Conservation (phyloP, 2,329 filamentous ascomycete genomes). For the Fusarium acutatum region DNA sequence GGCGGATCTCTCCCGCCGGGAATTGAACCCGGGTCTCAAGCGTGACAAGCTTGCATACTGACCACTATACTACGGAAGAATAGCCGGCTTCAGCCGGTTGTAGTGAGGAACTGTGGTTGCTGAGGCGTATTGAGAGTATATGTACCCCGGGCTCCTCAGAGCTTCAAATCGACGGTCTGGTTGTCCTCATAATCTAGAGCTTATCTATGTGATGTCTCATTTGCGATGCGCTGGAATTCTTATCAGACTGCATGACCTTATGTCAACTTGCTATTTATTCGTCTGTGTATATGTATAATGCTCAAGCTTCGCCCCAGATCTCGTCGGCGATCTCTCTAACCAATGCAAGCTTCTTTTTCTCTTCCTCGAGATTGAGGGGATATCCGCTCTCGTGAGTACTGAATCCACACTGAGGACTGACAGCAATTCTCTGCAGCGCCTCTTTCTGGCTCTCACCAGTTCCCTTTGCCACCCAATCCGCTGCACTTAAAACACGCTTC, state of each 20-base stretch:
- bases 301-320: constrained; percentile 64
- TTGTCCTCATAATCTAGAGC: no score
- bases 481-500: constrained; percentile 65
- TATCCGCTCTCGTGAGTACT: constrained; percentile 80
- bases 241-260: neutral
- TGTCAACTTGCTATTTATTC: neutral
- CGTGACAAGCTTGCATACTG: constrained; percentile 36
- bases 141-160: fast-evolving
- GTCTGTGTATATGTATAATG: neutral
- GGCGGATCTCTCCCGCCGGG: constrained; percentile 40
- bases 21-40: constrained; percentile 40
- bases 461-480: constrained; percentile 75
- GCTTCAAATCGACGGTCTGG: neutral
- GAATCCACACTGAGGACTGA: constrained; percentile 78
- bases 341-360: constrained; percentile 76
- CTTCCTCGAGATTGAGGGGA: constrained; percentile 71
- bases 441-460: constrained; percentile 70
- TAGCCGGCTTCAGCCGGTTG: neutral
- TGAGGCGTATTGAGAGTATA: fast-evolving
- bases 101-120: neutral
- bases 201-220: no score
- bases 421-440: constrained; percentile 72
- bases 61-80: constrained; percentile 4
- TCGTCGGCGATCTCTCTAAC: constrained; percentile 77
- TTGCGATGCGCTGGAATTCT: neutral